A percentile compares a stretch with the other conserved stretches of the same genome.
Conservation (phyloP, 768 basidiomycete species). For the Phaffia tasmanica region DNA sequence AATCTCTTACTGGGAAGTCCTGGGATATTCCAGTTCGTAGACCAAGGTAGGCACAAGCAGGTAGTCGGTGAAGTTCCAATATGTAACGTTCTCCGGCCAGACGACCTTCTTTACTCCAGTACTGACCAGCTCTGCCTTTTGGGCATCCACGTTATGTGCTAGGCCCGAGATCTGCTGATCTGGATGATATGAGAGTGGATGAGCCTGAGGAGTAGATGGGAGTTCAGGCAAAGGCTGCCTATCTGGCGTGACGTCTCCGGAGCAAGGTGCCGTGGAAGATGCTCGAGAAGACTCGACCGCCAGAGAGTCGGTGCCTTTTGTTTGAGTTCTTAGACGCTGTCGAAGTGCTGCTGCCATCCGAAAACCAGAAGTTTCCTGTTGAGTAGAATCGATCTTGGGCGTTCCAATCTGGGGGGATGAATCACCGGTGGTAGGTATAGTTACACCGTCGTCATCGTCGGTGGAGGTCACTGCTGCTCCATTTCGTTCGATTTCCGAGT, state of each 20-base stretch:
- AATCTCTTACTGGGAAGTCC: conserved; percentile 59
- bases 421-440: conserved; percentile 26
- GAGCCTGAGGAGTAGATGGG: conserved; percentile 29
- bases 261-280: not conserved
- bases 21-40: conserved; percentile 91
- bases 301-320: not conserved
- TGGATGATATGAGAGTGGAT: conserved; percentile 54
- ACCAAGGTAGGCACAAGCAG: conserved; percentile 83
- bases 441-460: conserved; percentile 7
- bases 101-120: conserved; percentile 51
- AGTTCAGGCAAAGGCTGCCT: conserved; percentile 10
- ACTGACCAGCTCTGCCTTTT: conserved; percentile 64
- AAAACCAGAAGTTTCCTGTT: conserved; percentile 39
- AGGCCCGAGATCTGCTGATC: conserved; percentile 53
- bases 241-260: not conserved
- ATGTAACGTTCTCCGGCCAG: conserved; percentile 77
- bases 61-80: conserved; percentile 71
- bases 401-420: conserved; percentile 35
- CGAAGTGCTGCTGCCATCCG: conserved; percentile 5
- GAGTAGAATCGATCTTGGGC: conserved; percentile 40
- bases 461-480: conserved; percentile 45
- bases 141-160: conserved; percentile 64
- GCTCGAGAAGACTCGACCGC: not conserved
- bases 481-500: conserved; percentile 37
- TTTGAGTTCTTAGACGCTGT: conserved; percentile 23